A percentile compares a stretch with the other conserved stretches of the same genome.
Conservation (phyloP, 2,329 filamentous ascomycete genomes). For the Beauveria caledonica region DNA sequence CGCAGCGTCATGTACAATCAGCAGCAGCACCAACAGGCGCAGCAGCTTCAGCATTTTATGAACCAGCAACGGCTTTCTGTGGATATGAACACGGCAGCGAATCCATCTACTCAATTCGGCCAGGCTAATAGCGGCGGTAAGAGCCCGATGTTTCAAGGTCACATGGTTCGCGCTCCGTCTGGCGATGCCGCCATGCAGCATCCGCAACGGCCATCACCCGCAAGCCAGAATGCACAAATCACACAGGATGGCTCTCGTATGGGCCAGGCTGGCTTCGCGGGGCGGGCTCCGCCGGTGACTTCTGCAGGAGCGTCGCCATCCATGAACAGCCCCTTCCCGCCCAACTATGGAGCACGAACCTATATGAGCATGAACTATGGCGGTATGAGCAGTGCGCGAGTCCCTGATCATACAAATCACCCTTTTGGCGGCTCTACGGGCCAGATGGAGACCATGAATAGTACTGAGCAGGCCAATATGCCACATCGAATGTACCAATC, state of each 20-base stretch:
- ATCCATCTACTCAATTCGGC: neutral
- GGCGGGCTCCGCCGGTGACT: neutral
- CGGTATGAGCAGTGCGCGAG: neutral
- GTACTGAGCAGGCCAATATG: conserved; percentile 8
- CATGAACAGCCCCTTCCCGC: conserved; percentile 3
- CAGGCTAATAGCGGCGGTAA: neutral
- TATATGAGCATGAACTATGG: conserved; percentile 9
- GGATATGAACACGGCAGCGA: conserved; percentile 1
- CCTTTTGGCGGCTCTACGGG: conserved; percentile 8
- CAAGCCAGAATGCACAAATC: conserved; percentile 2
- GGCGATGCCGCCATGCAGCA: conserved; percentile 9
- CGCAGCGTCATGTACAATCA: conserved; percentile 8
- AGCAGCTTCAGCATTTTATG: conserved; percentile 12
- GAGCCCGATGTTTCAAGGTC: conserved; percentile 9
- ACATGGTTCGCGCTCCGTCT: conserved; percentile 7
- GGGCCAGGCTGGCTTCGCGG: neutral
- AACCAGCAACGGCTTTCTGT: conserved; percentile 9
- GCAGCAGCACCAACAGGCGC: conserved; percentile 9
- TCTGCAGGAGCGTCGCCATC: conserved; percentile 4
- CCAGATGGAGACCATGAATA: conserved; percentile 1
- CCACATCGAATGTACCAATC: conserved; percentile 11
- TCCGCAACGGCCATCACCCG: conserved; percentile 6
- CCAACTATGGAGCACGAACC: conserved; percentile 2
- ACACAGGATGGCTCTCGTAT: conserved; percentile 6
- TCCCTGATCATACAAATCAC: conserved; percentile 1